Evolutionary conservation across 2,329 filamentous ascomycete species (phyloP).

Genomic region (Metarhizium album): DNA sequence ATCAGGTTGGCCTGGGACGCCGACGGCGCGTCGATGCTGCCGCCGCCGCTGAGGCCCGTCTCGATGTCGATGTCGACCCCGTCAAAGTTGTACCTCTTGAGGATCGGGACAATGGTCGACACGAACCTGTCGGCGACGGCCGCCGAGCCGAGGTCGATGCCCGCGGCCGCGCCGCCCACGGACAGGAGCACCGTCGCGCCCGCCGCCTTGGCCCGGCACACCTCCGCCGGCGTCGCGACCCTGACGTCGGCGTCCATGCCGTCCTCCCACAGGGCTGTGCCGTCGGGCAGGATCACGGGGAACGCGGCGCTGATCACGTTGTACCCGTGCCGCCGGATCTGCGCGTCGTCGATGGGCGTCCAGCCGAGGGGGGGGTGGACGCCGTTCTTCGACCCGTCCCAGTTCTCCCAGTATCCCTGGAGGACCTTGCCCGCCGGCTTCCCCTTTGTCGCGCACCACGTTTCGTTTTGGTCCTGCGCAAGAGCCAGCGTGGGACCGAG

Average conservation of each 20-base stretch:
- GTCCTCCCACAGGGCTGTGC: slow-evolving; percentile 21
- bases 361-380: slow-evolving; percentile 24
- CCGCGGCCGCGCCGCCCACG: slow-evolving; percentile 23
- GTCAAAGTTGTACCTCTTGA: slow-evolving; percentile 25
- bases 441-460: slow-evolving; percentile 22
- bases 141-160: slow-evolving; percentile 21
- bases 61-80: slow-evolving; percentile 27
- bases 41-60: slow-evolving; percentile 19
- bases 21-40: slow-evolving; percentile 19
- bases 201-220: slow-evolving; percentile 23
- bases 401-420: slow-evolving; percentile 26
- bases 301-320: slow-evolving; percentile 25
- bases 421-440: slow-evolving; percentile 23
- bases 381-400: slow-evolving; percentile 22
- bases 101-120: slow-evolving; percentile 23
- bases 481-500: slow-evolving; percentile 3
- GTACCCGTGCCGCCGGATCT: slow-evolving; percentile 20
- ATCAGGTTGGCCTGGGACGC: slow-evolving; percentile 23
- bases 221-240: slow-evolving; percentile 20
- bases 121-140: slow-evolving; percentile 24
- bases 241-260: slow-evolving; percentile 22
- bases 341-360: slow-evolving; percentile 20
- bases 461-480: slow-evolving; percentile 11
- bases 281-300: slow-evolving; percentile 22
- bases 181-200: slow-evolving; percentile 24